These are phyloP conservation scores for Micractinium sp. DNA, from an alignment of 139 green algal genomes.

Conservation along the genomic window DNA sequence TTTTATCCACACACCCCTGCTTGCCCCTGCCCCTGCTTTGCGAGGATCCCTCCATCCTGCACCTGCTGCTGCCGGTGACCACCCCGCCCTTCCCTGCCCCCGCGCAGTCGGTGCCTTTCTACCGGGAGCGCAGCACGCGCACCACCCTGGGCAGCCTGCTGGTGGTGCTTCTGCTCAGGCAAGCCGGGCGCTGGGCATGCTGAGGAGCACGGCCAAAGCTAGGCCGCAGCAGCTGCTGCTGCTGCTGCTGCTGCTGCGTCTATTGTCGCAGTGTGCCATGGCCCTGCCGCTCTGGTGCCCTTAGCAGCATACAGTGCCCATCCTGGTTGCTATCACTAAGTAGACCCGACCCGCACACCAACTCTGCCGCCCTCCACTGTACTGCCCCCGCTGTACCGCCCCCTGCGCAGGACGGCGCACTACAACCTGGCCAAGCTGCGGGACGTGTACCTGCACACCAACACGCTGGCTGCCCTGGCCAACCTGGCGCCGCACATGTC, in stretches of 20 bases:
- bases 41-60: no score
- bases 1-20: no score
- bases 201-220: neutral
- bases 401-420: slow-evolving; percentile 4
- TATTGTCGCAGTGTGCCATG: neutral
- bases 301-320: no score
- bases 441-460: slow-evolving; percentile 90
- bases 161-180: slow-evolving; percentile 80
- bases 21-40: no score
- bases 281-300: neutral
- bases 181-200: slow-evolving; percentile 42
- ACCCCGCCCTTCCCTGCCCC: neutral
- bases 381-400: no score
- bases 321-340: no score
- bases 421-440: slow-evolving; percentile 49
- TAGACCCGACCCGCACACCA: no score
- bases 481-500: slow-evolving; percentile 83
- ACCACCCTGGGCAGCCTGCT: slow-evolving; percentile 80
- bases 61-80: neutral
- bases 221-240: neutral
- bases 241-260: neutral
- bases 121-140: slow-evolving; percentile 72
- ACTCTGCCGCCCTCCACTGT: no score
- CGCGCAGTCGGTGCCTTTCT: slow-evolving; percentile 72
- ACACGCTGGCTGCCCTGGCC: slow-evolving; percentile 87